A percentile compares a stretch with the other conserved stretches of the same genome.
Evolutionary conservation across 805 yeast species (phyloP).

Genomic region (Pichia rugopelliculosa): DNA sequence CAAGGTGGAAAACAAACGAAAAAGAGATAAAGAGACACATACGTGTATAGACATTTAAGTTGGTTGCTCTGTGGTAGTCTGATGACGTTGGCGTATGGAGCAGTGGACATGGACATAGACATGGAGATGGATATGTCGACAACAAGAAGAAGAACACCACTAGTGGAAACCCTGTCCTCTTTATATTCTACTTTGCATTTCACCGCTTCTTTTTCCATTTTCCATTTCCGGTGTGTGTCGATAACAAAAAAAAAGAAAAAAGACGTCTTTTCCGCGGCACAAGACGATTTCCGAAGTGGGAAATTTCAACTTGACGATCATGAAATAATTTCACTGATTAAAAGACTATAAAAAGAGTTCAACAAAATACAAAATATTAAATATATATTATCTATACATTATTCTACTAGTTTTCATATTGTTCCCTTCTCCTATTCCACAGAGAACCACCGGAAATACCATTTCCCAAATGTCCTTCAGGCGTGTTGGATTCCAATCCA

Average conservation of each 20-base stretch:
- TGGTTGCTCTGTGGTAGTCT: conserved; percentile 86
- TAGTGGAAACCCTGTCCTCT: background rate
- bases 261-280: background rate
- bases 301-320: too few relatives aligned
- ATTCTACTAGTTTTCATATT: background rate
- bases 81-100: conserved; percentile 44
- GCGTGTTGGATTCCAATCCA: conserved; percentile 7
- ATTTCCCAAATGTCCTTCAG: background rate
- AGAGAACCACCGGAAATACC: background rate
- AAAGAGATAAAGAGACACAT: conserved; percentile 15
- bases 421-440: background rate
- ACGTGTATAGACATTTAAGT: conserved; percentile 74
- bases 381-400: too few relatives aligned
- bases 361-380: too few relatives aligned
- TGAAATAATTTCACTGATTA: too few relatives aligned
- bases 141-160: background rate
- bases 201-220: background rate
- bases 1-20: background rate
- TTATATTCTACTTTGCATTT: background rate
- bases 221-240: too few relatives aligned
- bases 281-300: background rate
- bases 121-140: too few relatives aligned
- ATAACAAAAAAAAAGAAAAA: background rate
- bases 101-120: conserved; percentile 12
- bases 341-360: too few relatives aligned